Base-by-base conservation (phyloP, 306 rosid genomes). In the Oemleria cerasiformis region DNA sequence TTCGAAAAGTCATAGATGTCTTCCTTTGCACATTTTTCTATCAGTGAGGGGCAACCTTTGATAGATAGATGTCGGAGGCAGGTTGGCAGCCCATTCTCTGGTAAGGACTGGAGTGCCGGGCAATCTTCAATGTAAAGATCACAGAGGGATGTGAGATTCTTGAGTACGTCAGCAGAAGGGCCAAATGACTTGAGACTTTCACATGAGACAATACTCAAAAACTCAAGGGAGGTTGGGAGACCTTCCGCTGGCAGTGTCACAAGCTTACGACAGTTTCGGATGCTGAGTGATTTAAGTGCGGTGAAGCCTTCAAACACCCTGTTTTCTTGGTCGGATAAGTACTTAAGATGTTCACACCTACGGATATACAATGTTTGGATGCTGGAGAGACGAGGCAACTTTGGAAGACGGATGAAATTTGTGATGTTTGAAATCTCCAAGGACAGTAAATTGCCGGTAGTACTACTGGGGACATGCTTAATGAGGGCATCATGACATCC, bases 81-180 rank as follows among this genome's bases (percentile, higher is more conserved):
- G 60, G 19, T 54, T 38, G 70, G 49, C 45, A 75, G 55, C 17
- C 79, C 68, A 17, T 67, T 55, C 68, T 50, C 74, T 43, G 74
- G 74, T 43, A 75, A 68, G 55, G 79, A 61, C 25, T 23, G 36
- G 43, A 68, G 54, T 48, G 12, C 47, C 13, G 63, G 74, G 30
- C 74, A 75, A 57, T 69, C 70, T 43, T 49, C 74, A 40, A 68
- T 54, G 67, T 68, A 68, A 15, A 67, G 79, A 63, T 75, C 79
- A 4, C 17, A 9, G 9, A 67, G 68, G 45, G 68, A 67, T 12
- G 66, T 67, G 6, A 67, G 69, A 38, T 59, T 75, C 73, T 61
- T 25, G 20, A 67, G 69, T 39, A 60, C 72, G 2, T 40, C 54
- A 10, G 23, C 14, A 7, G 69, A 19, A n/a, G n/a, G n/a, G 45